A percentile compares a stretch with the other conserved stretches of the same genome.
Evolutionary conservation across 768 basidiomycete species (phyloP).

Genomic region (Strobilomyces dryophilus): DNA sequence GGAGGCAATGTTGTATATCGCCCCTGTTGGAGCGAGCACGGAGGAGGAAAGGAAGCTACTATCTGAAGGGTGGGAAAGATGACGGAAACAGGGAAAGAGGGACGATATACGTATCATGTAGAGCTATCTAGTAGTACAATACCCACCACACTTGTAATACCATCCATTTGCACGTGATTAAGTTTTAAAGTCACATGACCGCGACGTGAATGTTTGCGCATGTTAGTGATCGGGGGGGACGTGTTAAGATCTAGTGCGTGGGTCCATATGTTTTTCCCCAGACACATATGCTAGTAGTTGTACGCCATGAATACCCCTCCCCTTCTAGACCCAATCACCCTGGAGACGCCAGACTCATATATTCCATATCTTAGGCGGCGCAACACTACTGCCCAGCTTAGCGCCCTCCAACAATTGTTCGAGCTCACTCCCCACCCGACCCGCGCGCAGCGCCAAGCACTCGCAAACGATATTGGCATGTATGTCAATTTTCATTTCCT

Average conservation of each 20-base stretch:
- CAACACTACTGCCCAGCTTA: constrained; percentile 32
- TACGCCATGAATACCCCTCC: constrained; percentile 8
- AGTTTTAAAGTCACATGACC: constrained; percentile 23
- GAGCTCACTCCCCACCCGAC: constrained; percentile 37
- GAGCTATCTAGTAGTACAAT: not conserved
- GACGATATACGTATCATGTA: constrained; percentile 5
- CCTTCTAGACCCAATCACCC: not conserved
- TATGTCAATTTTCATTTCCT: constrained; percentile 10
- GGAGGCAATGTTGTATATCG: constrained; percentile 26
- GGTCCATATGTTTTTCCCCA: constrained; percentile 12
- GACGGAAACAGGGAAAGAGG: constrained; percentile 1
- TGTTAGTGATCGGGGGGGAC: constrained; percentile 15
- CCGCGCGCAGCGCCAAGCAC: constrained; percentile 37
- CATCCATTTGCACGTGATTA: constrained; percentile 17
- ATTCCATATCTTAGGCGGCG: constrained; percentile 30
- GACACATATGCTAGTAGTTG: not conserved
- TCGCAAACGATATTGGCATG: constrained; percentile 39
- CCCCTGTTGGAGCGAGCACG: constrained; percentile 38
- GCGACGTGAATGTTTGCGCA: constrained; percentile 19
- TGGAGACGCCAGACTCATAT: constrained; percentile 3
- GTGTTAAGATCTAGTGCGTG: not conserved
- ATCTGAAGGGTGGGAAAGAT: constrained; percentile 14
- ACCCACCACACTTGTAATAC: constrained; percentile 1
- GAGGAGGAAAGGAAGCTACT: constrained; percentile 41
- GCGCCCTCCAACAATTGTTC: constrained; percentile 34